Conservation (phyloP, 192 early-diverging fungal species). For the Entrophospora sp. region DNA sequence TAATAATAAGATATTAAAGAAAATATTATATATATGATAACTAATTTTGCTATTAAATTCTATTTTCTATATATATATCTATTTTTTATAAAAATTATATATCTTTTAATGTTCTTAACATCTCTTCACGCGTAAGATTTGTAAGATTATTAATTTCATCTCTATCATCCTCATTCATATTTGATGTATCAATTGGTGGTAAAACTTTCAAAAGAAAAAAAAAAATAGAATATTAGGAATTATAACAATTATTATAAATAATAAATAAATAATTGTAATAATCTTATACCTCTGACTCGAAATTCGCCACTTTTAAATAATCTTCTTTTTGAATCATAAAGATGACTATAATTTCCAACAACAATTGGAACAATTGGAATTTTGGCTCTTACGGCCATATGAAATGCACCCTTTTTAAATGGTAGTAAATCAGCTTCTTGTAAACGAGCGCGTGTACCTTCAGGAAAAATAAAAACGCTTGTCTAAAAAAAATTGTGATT, state of each 20-base stretch:
- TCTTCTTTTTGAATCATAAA: slow-evolving; percentile 45
- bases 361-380: slow-evolving; percentile 86
- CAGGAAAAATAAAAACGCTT: slow-evolving; percentile 83
- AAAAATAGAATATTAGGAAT: no score
- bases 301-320: slow-evolving; percentile 44
- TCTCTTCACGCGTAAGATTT: slow-evolving; percentile 35
- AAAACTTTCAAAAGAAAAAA: no score
- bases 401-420: slow-evolving; percentile 97
- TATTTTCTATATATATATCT: no score
- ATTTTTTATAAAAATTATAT: no score
- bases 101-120: slow-evolving; percentile 38
- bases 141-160: slow-evolving; percentile 36
- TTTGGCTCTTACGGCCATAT: slow-evolving; percentile 73
- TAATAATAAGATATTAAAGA: no score
- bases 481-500: no score
- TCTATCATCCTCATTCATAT: slow-evolving; percentile 27
- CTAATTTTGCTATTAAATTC: no score
- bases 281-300: no score
- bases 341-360: slow-evolving; percentile 52
- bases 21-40: no score
- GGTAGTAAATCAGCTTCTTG: slow-evolving; percentile 61
- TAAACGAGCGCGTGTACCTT: slow-evolving; percentile 77
- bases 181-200: slow-evolving; percentile 42
- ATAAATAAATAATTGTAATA: no score
- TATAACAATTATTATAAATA: no score